These are phyloP conservation scores for Penicillium sp. DNA, from an alignment of 2,329 filamentous ascomycete species.

Conservation along the genomic window DNA sequence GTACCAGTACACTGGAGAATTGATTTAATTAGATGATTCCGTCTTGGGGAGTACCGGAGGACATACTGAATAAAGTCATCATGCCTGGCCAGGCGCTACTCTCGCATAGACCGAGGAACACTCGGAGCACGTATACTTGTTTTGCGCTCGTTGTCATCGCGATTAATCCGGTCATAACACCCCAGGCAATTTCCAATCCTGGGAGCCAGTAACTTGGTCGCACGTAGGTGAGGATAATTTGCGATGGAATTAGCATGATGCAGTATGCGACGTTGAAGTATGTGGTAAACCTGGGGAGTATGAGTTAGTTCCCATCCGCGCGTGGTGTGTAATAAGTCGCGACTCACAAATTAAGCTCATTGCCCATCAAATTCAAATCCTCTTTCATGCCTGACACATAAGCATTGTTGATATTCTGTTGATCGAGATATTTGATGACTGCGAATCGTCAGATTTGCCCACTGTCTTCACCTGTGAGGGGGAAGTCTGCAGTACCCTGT, in stretches of 20 bases:
- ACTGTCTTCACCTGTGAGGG: background rate
- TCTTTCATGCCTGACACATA: conserved; percentile 31
- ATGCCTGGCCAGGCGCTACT: conserved; percentile 33
- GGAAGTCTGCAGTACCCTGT: conserved; percentile 29
- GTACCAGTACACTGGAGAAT: conserved; percentile 37
- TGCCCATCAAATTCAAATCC: conserved; percentile 23
- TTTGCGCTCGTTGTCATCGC: conserved; percentile 30
- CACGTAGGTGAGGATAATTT: conserved; percentile 42
- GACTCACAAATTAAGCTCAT: conserved; percentile 25
- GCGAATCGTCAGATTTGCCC: background rate
- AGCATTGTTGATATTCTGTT: conserved; percentile 29
- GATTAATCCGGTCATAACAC: conserved; percentile 30
- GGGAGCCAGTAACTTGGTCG: conserved; percentile 33
- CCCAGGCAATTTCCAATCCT: conserved; percentile 31
- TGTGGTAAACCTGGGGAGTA: conserved; percentile 35
- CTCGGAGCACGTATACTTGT: conserved; percentile 32
- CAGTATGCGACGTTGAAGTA: conserved; percentile 44
- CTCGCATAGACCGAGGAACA: conserved; percentile 33
- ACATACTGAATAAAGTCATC: conserved; percentile 33
- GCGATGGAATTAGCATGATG: conserved; percentile 42
- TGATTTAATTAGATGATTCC: background rate
- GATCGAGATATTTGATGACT: conserved; percentile 29
- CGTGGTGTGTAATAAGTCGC: too few species aligned
- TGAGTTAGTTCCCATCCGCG: background rate
- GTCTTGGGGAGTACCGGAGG: background rate